These are phyloP conservation scores for Thraustochytrium striatum DNA, from an alignment of 352 stramenopile genomes.

Conservation along the genomic window DNA sequence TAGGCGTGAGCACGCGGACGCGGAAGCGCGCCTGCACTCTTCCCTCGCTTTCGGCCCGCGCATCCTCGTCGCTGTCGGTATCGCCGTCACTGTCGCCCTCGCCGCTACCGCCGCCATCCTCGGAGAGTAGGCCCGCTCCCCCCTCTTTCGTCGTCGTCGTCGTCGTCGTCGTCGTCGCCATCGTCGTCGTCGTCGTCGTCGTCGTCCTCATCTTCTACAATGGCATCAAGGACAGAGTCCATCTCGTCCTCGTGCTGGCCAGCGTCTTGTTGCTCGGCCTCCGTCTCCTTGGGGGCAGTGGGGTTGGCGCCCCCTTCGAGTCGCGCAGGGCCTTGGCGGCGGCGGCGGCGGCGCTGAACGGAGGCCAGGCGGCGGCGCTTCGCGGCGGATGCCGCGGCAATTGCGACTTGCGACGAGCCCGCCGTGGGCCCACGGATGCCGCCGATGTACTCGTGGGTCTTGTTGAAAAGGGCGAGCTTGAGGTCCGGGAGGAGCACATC, in stretches of 20 bases:
- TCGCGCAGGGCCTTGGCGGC: neutral
- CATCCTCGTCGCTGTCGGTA: neutral
- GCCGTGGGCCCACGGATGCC: neutral
- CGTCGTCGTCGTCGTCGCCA: neutral
- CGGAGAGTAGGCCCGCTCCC: neutral
- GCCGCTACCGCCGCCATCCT: no score
- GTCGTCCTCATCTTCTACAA: conserved; percentile 25
- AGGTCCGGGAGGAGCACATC: conserved; percentile 45
- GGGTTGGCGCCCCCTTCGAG: neutral
- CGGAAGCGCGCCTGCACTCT: neutral
- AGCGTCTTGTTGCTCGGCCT: neutral
- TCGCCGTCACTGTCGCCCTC: neutral
- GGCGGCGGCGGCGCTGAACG: neutral
- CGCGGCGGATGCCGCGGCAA: neutral
- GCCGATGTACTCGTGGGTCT: conserved; percentile 44
- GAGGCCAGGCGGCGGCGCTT: neutral
- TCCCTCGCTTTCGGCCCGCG: neutral
- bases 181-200: conserved; percentile 10
- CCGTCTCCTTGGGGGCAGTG: neutral
- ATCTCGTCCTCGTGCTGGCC: neutral
- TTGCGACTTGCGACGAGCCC: neutral
- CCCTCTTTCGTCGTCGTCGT: neutral
- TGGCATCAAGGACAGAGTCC: neutral
- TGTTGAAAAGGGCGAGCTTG: conserved; percentile 46
- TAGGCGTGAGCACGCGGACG: no score